Percentiles rank a stretch among this genome's conserved stretches.
phyloP scores from a whole-genome alignment of 768 basidiomycete species.

The Psilocybe cyanescens region DNA sequence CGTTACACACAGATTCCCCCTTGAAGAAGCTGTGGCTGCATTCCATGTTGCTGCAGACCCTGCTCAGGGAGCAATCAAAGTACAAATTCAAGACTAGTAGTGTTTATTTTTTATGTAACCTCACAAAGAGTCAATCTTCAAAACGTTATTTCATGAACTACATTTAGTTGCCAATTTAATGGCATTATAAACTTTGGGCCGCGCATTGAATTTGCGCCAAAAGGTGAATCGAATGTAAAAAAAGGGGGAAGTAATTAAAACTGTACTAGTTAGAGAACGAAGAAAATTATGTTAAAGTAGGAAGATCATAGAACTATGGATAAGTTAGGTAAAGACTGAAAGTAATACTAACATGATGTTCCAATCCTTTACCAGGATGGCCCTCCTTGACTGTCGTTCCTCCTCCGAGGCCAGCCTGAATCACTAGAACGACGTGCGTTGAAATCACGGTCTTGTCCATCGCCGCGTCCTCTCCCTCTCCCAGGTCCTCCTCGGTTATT shows the following conservation, averaged over 20 bases:
- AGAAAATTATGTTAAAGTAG: conserved; percentile 1
- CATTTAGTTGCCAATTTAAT: not conserved
- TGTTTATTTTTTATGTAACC: too few species aligned
- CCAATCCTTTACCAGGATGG: conserved; percentile 23
- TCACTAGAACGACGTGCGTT: conserved; percentile 47
- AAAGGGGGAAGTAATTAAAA: not conserved
- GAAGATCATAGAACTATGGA: conserved; percentile 8
- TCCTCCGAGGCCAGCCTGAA: conserved; percentile 61
- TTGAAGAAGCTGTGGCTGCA: conserved; percentile 76
- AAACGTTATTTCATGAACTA: too few species aligned
- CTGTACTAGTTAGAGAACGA: not conserved
- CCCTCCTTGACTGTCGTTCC: conserved; percentile 31
- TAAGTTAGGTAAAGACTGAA: conserved; percentile 12
- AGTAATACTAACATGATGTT: conserved; percentile 5
- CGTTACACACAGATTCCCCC: conserved; percentile 74
- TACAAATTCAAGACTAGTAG: conserved; percentile 59
- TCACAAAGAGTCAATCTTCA: too few species aligned
- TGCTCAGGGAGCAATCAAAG: conserved; percentile 69
- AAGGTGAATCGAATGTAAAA: not conserved
- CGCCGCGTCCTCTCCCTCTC: conserved; percentile 34
- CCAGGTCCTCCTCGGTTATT: conserved; percentile 33
- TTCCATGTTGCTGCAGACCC: conserved; percentile 80
- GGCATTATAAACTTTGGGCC: not conserved
- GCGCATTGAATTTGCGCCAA: not conserved
- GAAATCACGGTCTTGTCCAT: conserved; percentile 27